Conservation (phyloP, 805 yeast genomes). For the Candida bentonensis region DNA sequence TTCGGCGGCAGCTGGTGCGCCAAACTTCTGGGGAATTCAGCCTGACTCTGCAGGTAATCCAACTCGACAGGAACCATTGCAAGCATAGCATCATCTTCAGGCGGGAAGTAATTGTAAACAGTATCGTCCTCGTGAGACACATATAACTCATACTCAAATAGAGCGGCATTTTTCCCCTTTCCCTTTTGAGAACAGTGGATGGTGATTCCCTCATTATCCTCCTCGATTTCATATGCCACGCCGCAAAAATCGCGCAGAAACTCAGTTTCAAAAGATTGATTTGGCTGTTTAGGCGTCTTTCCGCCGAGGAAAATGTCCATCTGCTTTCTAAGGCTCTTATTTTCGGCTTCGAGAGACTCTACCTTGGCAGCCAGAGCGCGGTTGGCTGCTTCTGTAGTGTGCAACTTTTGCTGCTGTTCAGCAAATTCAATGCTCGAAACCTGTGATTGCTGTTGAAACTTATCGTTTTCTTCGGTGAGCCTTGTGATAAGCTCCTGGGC, state of each 20-base stretch:
- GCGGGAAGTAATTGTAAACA: not conserved
- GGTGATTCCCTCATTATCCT: not conserved
- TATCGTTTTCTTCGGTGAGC: not conserved
- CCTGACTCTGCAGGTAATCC: not conserved
- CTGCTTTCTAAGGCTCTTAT: not conserved
- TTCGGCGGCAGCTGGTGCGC: not conserved
- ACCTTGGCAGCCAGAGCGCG: not conserved
- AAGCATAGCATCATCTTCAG: not conserved
- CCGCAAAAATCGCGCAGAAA: not conserved
- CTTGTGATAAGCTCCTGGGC: not conserved
- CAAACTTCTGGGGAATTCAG: not conserved
- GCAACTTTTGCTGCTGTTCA: not conserved
- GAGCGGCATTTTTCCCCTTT: too few species aligned
- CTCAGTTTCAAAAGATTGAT: not conserved
- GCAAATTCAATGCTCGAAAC: too few species aligned
- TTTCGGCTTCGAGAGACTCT: not conserved
- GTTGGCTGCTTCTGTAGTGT: not conserved
- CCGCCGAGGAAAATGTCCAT: slow-evolving; percentile 1
- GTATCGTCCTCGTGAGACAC: not conserved
- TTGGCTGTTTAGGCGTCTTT: not conserved
- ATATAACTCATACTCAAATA: not conserved
- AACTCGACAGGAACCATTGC: not conserved
- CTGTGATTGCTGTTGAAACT: not conserved
- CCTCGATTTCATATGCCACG: not conserved
- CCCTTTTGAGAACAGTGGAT: slow-evolving; percentile 1